phyloP scores from a whole-genome alignment of 2,329 filamentous ascomycete species.

The Apiospora hydei region DNA sequence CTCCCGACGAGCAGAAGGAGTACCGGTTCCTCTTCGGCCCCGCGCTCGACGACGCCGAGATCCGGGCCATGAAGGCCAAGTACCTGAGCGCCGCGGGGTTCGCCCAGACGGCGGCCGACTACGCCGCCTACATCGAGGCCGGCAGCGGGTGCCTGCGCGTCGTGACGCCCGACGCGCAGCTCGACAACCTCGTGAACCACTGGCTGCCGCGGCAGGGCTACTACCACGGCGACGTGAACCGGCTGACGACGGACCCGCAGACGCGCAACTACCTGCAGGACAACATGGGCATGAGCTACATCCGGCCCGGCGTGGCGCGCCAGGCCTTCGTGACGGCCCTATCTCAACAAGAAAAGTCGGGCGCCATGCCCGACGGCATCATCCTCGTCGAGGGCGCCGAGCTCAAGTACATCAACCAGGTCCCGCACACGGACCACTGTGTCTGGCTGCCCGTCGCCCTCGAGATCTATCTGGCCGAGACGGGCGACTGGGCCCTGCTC shows the following conservation, averaged over 20 bases:
- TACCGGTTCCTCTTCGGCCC: slow-evolving; percentile 64
- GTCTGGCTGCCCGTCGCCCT: slow-evolving; percentile 64
- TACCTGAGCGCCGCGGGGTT: slow-evolving; percentile 60
- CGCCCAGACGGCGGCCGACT: slow-evolving; percentile 51
- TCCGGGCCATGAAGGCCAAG: slow-evolving; percentile 51
- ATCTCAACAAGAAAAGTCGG: slow-evolving; percentile 59
- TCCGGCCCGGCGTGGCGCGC: slow-evolving; percentile 57
- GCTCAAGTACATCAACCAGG: slow-evolving; percentile 67
- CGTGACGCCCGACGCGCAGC: slow-evolving; percentile 59
- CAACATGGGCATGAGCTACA: slow-evolving; percentile 67
- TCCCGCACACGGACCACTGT: slow-evolving; percentile 67
- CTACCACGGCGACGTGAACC: slow-evolving; percentile 67
- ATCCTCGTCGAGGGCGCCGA: slow-evolving; percentile 60
- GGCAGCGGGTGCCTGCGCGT: slow-evolving; percentile 59
- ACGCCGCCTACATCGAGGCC: slow-evolving; percentile 57
- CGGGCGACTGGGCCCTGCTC: slow-evolving; percentile 59
- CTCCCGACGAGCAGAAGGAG: slow-evolving; percentile 48
- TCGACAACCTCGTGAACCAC: slow-evolving; percentile 66
- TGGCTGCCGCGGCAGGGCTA: slow-evolving; percentile 65
- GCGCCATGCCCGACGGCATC: slow-evolving; percentile 66
- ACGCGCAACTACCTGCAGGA: slow-evolving; percentile 67
- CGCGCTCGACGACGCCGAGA: slow-evolving; percentile 59
- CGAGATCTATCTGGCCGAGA: slow-evolving; percentile 62
- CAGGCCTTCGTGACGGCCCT: slow-evolving; percentile 57
- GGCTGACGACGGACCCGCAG: slow-evolving; percentile 64